phyloP scores from a whole-genome alignment of 2,329 filamentous ascomycete genomes.

The Cladorrhinum sp. region DNA sequence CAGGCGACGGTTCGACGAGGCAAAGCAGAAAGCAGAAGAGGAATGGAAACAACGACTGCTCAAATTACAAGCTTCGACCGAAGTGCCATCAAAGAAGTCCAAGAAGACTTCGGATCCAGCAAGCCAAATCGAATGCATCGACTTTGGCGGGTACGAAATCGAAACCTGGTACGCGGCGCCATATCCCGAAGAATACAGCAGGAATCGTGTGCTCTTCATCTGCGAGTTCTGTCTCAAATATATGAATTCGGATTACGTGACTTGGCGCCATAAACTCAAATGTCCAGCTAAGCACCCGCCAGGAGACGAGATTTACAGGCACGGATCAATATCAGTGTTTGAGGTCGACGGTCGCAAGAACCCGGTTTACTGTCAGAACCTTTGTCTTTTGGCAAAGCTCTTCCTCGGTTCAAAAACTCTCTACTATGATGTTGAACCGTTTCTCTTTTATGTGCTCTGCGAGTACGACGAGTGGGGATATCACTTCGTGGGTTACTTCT shows the following conservation, averaged over 20 bases:
- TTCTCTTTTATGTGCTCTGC: constrained; percentile 95
- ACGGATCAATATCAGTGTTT: constrained; percentile 88
- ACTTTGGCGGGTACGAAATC: constrained; percentile 96
- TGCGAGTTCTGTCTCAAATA: constrained; percentile 99
- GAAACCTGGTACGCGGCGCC: constrained; percentile 99
- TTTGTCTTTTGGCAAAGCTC: constrained; percentile 91
- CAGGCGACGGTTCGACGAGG: constrained; percentile 81
- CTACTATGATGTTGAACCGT: constrained; percentile 97
- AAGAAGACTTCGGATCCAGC: constrained; percentile 80
- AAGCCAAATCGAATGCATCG: constrained; percentile 98
- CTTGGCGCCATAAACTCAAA: constrained; percentile 96
- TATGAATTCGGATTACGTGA: constrained; percentile 98
- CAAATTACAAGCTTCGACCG: constrained; percentile 60
- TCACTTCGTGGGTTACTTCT: constrained; percentile 99
- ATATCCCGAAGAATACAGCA: constrained; percentile 96
- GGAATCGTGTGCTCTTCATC: constrained; percentile 95
- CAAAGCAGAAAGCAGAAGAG: constrained; percentile 86
- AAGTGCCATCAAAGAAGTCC: constrained; percentile 60
- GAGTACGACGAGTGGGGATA: constrained; percentile 90
- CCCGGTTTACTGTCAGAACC: constrained; percentile 96
- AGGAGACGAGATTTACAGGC: constrained; percentile 94
- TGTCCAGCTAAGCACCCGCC: constrained; percentile 95
- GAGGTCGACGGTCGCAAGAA: constrained; percentile 97
- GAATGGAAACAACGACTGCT: constrained; percentile 73
- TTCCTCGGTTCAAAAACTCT: constrained; percentile 98